Conservation (phyloP, 306 rosid species). For the Prunus mongolica region DNA sequence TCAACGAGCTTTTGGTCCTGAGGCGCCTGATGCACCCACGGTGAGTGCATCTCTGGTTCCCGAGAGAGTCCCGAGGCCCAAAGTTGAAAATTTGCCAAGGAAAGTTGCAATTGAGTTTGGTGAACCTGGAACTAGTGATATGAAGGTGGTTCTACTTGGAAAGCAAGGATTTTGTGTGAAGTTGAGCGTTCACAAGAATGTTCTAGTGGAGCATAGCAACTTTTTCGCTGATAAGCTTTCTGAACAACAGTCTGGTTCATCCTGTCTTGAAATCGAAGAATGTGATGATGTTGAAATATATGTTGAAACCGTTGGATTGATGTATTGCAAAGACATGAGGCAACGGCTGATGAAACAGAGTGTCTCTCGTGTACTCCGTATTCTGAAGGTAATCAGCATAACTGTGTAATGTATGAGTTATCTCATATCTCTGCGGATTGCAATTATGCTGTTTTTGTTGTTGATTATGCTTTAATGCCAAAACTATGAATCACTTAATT, state of each 20-base stretch:
- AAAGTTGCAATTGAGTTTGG: conserved; percentile 96
- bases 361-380: conserved; percentile 73
- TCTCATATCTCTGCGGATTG: conserved; percentile 11
- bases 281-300: conserved; percentile 91
- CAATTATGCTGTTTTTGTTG: not conserved
- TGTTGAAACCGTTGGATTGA: conserved; percentile 84
- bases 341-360: conserved; percentile 85
- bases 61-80: conserved; percentile 60
- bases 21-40: conserved; percentile 44
- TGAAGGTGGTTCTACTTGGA: conserved; percentile 67
- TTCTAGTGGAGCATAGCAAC: conserved; percentile 52
- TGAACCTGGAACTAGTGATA: conserved; percentile 79
- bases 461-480: not conserved
- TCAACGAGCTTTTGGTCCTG: conserved; percentile 49
- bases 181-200: conserved; percentile 78
- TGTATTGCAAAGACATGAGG: conserved; percentile 89
- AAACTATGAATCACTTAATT: not conserved
- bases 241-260: conserved; percentile 39
- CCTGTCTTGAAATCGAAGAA: conserved; percentile 65
- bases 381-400: conserved; percentile 61
- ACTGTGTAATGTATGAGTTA: conserved; percentile 3
- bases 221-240: conserved; percentile 62
- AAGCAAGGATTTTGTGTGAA: conserved; percentile 92
- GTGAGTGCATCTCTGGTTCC: conserved; percentile 40
- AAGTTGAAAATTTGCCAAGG: conserved; percentile 64